Conservation (phyloP, 495 filamentous ascomycete genomes). For the Lepraria neglecta region DNA sequence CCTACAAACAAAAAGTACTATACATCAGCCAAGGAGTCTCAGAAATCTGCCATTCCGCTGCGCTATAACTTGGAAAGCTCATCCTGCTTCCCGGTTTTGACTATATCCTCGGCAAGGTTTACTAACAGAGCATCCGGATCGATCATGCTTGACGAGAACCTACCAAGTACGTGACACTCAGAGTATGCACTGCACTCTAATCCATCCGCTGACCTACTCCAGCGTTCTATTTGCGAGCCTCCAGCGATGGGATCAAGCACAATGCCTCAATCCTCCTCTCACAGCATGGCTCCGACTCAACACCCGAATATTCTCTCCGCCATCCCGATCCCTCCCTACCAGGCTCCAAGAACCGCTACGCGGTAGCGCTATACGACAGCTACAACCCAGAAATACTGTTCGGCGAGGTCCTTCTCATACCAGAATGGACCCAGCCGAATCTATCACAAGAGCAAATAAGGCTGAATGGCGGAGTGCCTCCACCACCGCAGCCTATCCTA, state of each 20-base stretch:
- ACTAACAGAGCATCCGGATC: background rate
- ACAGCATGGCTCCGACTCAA: slow-evolving; percentile 72
- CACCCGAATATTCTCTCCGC: slow-evolving; percentile 69
- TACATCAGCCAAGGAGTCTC: background rate
- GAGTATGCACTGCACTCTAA: slow-evolving; percentile 33
- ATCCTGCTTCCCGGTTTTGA: background rate
- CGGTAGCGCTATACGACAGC: slow-evolving; percentile 75
- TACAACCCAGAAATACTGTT: slow-evolving; percentile 75
- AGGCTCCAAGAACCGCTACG: slow-evolving; percentile 74
- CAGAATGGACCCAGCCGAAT: slow-evolving; percentile 75
- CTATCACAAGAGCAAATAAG: slow-evolving; percentile 75
- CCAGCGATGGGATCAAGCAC: slow-evolving; percentile 45
- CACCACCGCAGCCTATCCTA: slow-evolving; percentile 66
- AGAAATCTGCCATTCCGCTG: no score
- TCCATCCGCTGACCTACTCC: slow-evolving; percentile 32
- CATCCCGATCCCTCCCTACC: slow-evolving; percentile 64
- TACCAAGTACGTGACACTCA: slow-evolving; percentile 58
- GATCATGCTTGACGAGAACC: slow-evolving; percentile 87
- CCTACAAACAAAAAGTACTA: background rate
- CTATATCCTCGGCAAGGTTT: no score
- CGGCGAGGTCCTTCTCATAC: slow-evolving; percentile 77
- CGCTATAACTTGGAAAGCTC: background rate
- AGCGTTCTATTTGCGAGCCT: slow-evolving; percentile 60
- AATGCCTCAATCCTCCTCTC: slow-evolving; percentile 61
- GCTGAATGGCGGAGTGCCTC: slow-evolving; percentile 60